Percentiles rank a stretch among this genome's conserved stretches.
Evolutionary conservation across 345 rosid species (phyloP).

Genomic region (Microthlaspi erraticum): DNA sequence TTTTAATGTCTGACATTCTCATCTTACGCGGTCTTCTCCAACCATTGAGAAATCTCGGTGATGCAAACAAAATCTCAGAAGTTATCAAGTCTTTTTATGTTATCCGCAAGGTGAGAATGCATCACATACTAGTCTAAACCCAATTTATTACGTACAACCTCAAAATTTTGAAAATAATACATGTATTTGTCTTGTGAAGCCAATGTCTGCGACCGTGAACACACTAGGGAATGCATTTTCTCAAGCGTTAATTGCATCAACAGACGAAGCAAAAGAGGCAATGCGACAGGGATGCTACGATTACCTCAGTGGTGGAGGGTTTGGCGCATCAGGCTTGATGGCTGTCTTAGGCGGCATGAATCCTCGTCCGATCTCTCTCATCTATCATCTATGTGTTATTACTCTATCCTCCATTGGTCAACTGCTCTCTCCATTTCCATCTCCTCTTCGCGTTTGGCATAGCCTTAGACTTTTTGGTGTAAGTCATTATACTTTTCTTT

Average conservation of each 20-base stretch:
- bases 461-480: constrained; percentile 43
- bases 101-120: constrained; percentile 50
- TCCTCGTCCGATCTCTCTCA: constrained; percentile 43
- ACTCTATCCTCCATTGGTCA: constrained; percentile 37
- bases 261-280: constrained; percentile 46
- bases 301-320: constrained; percentile 41
- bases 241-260: constrained; percentile 39
- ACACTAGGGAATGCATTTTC: constrained; percentile 45
- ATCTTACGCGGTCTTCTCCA: constrained; percentile 48
- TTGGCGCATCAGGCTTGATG: constrained; percentile 39
- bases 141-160: no score
- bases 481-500: constrained; percentile 5
- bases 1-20: constrained; percentile 51
- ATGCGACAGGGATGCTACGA: constrained; percentile 47
- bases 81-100: constrained; percentile 46
- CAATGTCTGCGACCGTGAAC: constrained; percentile 30
- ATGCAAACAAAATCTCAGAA: constrained; percentile 41
- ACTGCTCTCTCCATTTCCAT: constrained; percentile 47
- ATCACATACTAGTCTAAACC: not conserved
- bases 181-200: constrained; percentile 22
- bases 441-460: constrained; percentile 45
- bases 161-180: no score
- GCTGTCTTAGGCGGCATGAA: constrained; percentile 36
- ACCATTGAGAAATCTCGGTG: constrained; percentile 41
- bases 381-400: constrained; percentile 41